Conservation (phyloP, 202 grass and related monocot species). For the Zoysia matrella region DNA sequence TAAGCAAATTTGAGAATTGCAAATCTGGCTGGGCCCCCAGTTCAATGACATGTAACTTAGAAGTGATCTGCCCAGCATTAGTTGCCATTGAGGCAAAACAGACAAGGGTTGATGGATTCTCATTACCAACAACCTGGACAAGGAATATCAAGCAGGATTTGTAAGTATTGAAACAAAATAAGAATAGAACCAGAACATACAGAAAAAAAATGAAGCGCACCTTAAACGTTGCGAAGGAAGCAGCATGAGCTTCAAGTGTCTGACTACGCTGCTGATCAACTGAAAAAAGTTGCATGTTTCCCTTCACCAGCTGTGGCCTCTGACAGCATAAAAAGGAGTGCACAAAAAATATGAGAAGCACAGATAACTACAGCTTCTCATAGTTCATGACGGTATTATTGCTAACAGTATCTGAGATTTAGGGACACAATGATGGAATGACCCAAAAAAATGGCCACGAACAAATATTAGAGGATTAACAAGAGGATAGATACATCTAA, state of each 20-base stretch:
- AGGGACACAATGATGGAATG: neutral
- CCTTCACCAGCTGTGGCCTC: conserved; percentile 15
- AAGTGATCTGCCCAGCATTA: conserved; percentile 93
- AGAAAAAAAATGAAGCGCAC: conserved; percentile 32
- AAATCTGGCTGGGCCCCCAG: conserved; percentile 86
- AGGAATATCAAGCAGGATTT: conserved; percentile 1
- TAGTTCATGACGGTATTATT: neutral
- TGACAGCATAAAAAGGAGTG: conserved; percentile 46
- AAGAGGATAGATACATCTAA: neutral
- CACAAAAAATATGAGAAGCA: conserved; percentile 15
- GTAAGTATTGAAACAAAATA: neutral
- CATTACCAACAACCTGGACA: conserved; percentile 56
- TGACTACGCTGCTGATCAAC: no score
- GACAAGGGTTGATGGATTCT: conserved; percentile 53
- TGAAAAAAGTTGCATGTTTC: no score
- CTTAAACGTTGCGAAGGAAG: neutral
- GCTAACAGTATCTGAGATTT: neutral
- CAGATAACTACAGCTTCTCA: neutral
- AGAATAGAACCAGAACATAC: conserved; percentile 32
- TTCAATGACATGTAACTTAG: conserved; percentile 98
- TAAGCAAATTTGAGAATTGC: conserved; percentile 15
- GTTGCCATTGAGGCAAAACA: conserved; percentile 90
- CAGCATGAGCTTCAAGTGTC: no score
- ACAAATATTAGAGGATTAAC: neutral
- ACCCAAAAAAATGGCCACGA: neutral